Conservation (phyloP, 805 yeast genomes). For the Sugiyamaella qingdaonensis region DNA sequence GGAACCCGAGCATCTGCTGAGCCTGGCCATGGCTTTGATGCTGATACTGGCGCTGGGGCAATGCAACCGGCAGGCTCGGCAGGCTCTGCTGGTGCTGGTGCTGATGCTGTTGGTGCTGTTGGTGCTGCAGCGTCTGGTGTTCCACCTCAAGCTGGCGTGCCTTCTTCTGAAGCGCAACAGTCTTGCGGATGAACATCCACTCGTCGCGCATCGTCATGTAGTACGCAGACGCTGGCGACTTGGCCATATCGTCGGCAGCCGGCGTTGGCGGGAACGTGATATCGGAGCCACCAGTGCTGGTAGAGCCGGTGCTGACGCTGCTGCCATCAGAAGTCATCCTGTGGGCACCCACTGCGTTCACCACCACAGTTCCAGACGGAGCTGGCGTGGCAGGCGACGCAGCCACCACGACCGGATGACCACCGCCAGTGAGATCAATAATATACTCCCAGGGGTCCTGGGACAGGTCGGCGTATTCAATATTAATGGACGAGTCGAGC, state of each 20-base stretch:
- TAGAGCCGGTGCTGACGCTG: too few species aligned
- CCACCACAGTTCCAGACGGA: neutral
- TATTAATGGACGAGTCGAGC: neutral
- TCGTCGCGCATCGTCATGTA: slow-evolving; percentile 10
- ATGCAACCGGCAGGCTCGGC: neutral
- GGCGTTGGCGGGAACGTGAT: neutral
- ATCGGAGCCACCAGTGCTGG: neutral
- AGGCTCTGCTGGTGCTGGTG: neutral
- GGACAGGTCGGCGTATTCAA: slow-evolving; percentile 3
- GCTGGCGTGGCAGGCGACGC: slow-evolving; percentile 5
- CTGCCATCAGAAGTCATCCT: neutral
- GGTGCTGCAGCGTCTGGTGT: neutral
- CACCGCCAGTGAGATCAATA: slow-evolving; percentile 6
- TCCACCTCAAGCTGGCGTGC: neutral
- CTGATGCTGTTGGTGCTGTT: neutral
- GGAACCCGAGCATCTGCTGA: neutral
- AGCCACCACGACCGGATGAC: slow-evolving; percentile 3
- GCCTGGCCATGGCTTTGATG: neutral
- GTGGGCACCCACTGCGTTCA: neutral
- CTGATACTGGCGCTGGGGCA: neutral
- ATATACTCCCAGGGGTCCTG: slow-evolving; percentile 5
- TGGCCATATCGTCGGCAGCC: neutral
- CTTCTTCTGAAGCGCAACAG: neutral
- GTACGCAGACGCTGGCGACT: neutral
- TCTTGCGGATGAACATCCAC: slow-evolving; percentile 10